Evolutionary conservation across 176 grass and related monocot genomes (phyloP).

Genomic region (Oryza meyeriana): DNA sequence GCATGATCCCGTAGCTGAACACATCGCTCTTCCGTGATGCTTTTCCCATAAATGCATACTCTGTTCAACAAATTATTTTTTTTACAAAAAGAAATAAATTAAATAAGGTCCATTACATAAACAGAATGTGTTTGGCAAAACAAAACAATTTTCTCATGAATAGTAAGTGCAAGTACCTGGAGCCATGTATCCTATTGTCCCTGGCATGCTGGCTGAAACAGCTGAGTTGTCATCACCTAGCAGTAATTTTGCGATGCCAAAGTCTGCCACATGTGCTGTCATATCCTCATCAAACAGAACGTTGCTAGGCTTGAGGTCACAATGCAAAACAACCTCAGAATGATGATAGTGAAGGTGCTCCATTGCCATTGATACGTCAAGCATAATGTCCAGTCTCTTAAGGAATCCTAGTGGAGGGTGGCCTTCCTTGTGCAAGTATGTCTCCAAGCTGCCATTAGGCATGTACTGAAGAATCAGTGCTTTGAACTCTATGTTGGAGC

Average conservation of each 20-base stretch:
- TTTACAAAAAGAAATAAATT: not conserved
- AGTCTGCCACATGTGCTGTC: slow-evolving; percentile 39
- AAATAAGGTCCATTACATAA: too few species aligned
- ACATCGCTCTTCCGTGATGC: slow-evolving; percentile 28
- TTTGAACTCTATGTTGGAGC: slow-evolving; percentile 3
- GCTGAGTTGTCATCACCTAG: not conserved
- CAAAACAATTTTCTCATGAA: not conserved
- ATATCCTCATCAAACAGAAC: slow-evolving; percentile 19
- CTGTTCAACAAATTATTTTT: not conserved
- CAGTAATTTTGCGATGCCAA: slow-evolving; percentile 29
- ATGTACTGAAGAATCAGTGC: slow-evolving; percentile 10
- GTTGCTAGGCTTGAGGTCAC: slow-evolving; percentile 26
- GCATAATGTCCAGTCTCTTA: not conserved
- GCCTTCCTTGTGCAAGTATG: not conserved
- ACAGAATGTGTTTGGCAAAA: not conserved
- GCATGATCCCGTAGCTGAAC: slow-evolving; percentile 44
- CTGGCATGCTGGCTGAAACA: slow-evolving; percentile 7
- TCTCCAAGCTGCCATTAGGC: slow-evolving; percentile 10
- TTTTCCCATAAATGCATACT: slow-evolving; percentile 14
- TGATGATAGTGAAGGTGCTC: slow-evolving; percentile 15
- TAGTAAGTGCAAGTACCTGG: not conserved
- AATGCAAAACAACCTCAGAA: not conserved
- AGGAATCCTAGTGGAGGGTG: not conserved
- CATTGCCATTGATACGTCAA: not conserved
- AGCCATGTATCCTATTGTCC: slow-evolving; percentile 27